Base-by-base conservation (phyloP, 2,329 filamentous ascomycete species). In the Claviceps monticola region DNA sequence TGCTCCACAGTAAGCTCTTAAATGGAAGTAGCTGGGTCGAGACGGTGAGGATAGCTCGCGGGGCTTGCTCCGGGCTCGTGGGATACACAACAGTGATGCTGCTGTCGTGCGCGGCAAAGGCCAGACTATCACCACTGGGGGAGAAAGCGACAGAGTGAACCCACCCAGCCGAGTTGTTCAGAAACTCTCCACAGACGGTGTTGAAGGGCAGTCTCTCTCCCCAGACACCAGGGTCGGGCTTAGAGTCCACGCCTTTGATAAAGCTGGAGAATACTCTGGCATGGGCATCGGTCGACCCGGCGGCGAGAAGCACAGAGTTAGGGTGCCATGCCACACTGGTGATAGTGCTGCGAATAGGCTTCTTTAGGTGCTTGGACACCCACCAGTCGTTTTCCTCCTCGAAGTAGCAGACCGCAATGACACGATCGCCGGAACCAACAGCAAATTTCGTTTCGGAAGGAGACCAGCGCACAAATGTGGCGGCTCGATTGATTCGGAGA, bases 341-440 rank as follows among this genome's bases (percentile, higher is more conserved):
- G 62, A 98, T 91, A 53, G 93, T 98, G 67, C 89, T 95, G 59
- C 91, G 86, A 62, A 98, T 95, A 19, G 93, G 93, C 79, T 97
- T 98, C 81, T 97, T 97, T 64, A 98, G 73, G 71, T 98, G 93
- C 77, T 98, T 98, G 39, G 90, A 96, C 43, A 98, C 91, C 93
- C 93, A 98, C 93, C 93, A 98, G 74, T 98, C 90, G 70, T 98
- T 96, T 70, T 98, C 93, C 67, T 95, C 88, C 66, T 98, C 93
- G 61, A 98, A 98, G 74, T 97, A 97, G 76, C 93, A 98, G 60
- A 97, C 80, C 42, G 93, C 89, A 62, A 98, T 95, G 58, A 95
- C 86, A 57, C 93, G 84, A 60, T 95, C 93, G 56, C 93, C 93
- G 29, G 90, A 96, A 55, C 93, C 93, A 26, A 97, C 93, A 51